Percentiles rank a stretch among this genome's conserved stretches.
Conservation (phyloP, 805 yeast genomes). For the Brettanomyces nanus region DNA sequence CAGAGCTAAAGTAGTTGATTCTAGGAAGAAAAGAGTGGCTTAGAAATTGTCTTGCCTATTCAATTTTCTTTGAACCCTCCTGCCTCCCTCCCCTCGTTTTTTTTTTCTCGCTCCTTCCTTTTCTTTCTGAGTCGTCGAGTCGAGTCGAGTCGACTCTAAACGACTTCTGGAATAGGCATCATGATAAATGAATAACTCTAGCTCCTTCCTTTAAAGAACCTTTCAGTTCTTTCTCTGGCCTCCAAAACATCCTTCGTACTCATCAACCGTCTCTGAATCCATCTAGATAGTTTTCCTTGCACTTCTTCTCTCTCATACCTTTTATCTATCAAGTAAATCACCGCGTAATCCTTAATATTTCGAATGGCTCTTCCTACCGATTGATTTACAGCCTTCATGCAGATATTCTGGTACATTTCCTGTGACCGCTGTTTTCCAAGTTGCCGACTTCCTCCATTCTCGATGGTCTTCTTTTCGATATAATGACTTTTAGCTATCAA, state of each 20-base stretch:
- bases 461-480: conserved; percentile 44
- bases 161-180: no score
- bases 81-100: no score
- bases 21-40: not conserved
- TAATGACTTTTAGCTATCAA: conserved; percentile 61
- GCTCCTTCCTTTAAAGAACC: no score
- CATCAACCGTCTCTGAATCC: conserved; percentile 50
- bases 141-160: no score
- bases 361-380: conserved; percentile 89
- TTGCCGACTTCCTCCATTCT: conserved; percentile 36
- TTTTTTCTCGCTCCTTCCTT: no score
- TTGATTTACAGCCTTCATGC: conserved; percentile 89
- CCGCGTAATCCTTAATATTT: conserved; percentile 73
- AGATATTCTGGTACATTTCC: conserved; percentile 69
- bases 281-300: conserved; percentile 54
- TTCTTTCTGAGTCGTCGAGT: no score
- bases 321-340: conserved; percentile 61
- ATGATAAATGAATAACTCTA: no score
- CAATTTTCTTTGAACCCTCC: no score
- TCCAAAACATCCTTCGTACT: conserved; percentile 1
- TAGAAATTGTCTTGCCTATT: no score
- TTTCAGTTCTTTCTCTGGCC: conserved; percentile 1
- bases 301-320: conserved; percentile 42
- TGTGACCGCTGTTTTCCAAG: conserved; percentile 42
- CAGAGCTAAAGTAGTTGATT: not conserved